Base-by-base conservation (phyloP, 2,329 filamentous ascomycete species). In the Sarocladiaceae sp. region DNA sequence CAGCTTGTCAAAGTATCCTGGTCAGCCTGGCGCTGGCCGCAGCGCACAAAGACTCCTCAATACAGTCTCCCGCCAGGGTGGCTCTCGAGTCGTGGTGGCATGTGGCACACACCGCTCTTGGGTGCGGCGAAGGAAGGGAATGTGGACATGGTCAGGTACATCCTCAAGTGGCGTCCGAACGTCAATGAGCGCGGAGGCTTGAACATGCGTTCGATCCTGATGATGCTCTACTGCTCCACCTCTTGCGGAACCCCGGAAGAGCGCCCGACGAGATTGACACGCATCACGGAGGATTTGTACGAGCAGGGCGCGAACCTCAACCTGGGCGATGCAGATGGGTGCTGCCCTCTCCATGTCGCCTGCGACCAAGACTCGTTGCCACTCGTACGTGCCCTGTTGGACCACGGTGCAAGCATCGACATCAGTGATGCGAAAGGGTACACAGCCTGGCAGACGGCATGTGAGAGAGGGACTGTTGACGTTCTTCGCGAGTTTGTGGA, bases 161-260 rank as follows among this genome's bases (percentile, higher is more conserved):
- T 48, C 28, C 44, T 48, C 4, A 18, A 29, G n/a, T 48, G 44
- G 25, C 3, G 23, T 17, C 44, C 44, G 13, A 18, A 48, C 17
- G 44, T 48, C 44, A 29, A 48, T 20, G 44, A 48, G n/a, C 25
- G 44, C 12, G 44, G 44, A 15, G 44, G 44, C 6, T 20, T 17
- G 25, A 12, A 8, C 10, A 22, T 33, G 44, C 7, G 17, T 11
- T 20, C 44, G 5, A n/a, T 33, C 15, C 26, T 44, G 40, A 44
- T 25, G 40, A 44, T 44, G 40, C 23, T 44, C 7, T 44, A 44
- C 15, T 28, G 40, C 40, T 26, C 22, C 15, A 4, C 10, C 6
- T 4, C 23, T 23, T 26, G 3, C 17, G 23, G 40, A 26, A 26
- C 22, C 7, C 23, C 40, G 17, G 40, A 25, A 4, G 11, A 44